phyloP scores from a whole-genome alignment of 164 flowering plant genomes.

The Akebia trifoliata region DNA sequence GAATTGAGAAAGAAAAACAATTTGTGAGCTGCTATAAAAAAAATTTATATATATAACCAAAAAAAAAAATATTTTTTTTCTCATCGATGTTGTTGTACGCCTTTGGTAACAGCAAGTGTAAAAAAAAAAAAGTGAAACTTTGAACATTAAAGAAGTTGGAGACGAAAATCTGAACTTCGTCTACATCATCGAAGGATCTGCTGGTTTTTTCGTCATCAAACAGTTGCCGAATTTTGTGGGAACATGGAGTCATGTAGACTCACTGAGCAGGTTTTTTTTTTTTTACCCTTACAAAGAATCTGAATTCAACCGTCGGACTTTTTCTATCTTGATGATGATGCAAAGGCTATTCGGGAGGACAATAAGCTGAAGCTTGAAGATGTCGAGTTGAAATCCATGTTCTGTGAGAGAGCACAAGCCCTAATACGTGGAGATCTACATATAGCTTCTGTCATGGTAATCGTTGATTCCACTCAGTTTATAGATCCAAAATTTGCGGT shows the following conservation, averaged over 20 bases:
- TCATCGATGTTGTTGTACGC: too few species aligned
- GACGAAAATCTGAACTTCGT: slow-evolving; percentile 84
- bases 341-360: slow-evolving; percentile 72
- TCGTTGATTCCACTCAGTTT: slow-evolving; percentile 79
- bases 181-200: slow-evolving; percentile 38
- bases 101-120: too few species aligned
- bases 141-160: slow-evolving; percentile 81
- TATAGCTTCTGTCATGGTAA: slow-evolving; percentile 93
- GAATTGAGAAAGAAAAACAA: too few species aligned
- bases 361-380: slow-evolving; percentile 73
- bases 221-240: slow-evolving; percentile 94
- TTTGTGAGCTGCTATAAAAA: too few species aligned
- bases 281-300: slow-evolving; percentile 91
- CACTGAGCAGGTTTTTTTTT: slow-evolving; percentile 92
- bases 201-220: slow-evolving; percentile 54
- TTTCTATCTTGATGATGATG: slow-evolving; percentile 88
- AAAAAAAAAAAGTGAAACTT: too few species aligned
- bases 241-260: slow-evolving; percentile 90
- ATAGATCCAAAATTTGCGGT: slow-evolving; percentile 94
- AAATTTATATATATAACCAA: too few species aligned
- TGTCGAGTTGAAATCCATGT: slow-evolving; percentile 87
- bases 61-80: too few species aligned
- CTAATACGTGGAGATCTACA: slow-evolving; percentile 95
- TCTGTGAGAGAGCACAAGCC: slow-evolving; percentile 93
- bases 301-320: slow-evolving; percentile 67